Percentiles rank a stretch among this genome's conserved stretches.
Evolutionary conservation across 139 green algal genomes (phyloP).

Genomic region (Diplosphaera chodatii): DNA sequence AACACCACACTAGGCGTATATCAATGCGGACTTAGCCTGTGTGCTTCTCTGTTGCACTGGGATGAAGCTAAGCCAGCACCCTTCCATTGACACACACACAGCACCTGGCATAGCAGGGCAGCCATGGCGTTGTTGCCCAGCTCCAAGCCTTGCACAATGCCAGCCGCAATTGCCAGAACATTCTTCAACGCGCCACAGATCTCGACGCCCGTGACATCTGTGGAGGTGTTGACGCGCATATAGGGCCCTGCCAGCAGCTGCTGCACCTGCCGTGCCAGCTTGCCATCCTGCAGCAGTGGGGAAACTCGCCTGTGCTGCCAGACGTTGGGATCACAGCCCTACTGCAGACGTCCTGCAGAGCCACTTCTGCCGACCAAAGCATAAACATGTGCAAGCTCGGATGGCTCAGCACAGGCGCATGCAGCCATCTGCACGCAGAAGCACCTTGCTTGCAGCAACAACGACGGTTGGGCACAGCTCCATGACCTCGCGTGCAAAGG

Average conservation of each 20-base stretch:
- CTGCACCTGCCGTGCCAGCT: slow-evolving; percentile 53
- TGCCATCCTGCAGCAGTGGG: slow-evolving; percentile 34
- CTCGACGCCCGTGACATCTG: slow-evolving; percentile 94
- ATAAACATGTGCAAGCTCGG: too few species aligned
- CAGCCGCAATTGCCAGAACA: slow-evolving; percentile 95
- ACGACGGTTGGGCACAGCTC: slow-evolving; percentile 70
- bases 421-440: too few species aligned
- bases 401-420: background rate
- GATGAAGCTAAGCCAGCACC: too few species aligned
- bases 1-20: too few species aligned
- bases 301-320: too few species aligned
- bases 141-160: slow-evolving; percentile 94
- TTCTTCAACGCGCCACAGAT: slow-evolving; percentile 98
- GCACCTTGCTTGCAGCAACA: slow-evolving; percentile 78
- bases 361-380: too few species aligned
- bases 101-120: slow-evolving; percentile 70
- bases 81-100: too few species aligned
- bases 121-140: slow-evolving; percentile 96
- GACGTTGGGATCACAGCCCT: too few species aligned
- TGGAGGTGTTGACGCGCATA: slow-evolving; percentile 91
- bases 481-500: slow-evolving; percentile 92
- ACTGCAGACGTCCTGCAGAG: too few species aligned
- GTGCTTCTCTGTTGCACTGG: too few species aligned
- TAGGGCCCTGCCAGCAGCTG: slow-evolving; percentile 78
- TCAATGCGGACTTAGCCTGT: too few species aligned